These are phyloP conservation scores for Galerina marginata DNA, from an alignment of 768 basidiomycete species.

Conservation along the genomic window DNA sequence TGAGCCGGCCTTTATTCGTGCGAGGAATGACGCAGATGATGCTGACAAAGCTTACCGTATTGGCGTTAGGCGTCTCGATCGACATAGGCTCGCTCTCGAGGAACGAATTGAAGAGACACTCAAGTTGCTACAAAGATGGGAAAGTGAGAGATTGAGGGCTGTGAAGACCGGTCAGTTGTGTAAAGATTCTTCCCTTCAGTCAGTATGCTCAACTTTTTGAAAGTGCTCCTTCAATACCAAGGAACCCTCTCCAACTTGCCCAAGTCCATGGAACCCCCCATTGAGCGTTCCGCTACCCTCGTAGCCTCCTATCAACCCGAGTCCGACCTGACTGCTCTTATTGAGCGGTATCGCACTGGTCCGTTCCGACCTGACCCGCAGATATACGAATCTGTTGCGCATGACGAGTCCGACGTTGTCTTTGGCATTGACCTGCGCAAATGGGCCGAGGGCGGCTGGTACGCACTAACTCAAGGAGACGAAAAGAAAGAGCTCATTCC, in stretches of 20 bases:
- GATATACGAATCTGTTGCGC: slow-evolving; percentile 84
- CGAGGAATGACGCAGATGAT: slow-evolving; percentile 78
- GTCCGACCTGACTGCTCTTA: slow-evolving; percentile 82
- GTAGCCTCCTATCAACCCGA: slow-evolving; percentile 89
- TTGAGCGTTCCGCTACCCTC: slow-evolving; percentile 75
- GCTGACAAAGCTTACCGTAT: slow-evolving; percentile 83
- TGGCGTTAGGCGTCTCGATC: slow-evolving; percentile 81
- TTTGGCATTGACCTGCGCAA: slow-evolving; percentile 92
- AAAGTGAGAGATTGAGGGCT: slow-evolving; percentile 79
- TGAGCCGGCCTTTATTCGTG: slow-evolving; percentile 73
- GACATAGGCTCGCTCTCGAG: slow-evolving; percentile 85
- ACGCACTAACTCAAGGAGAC: slow-evolving; percentile 55
- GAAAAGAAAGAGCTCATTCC: slow-evolving; percentile 71
- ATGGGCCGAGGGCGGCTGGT: slow-evolving; percentile 89
- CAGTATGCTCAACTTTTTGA: background rate
- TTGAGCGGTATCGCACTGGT: slow-evolving; percentile 92
- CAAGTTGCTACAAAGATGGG: slow-evolving; percentile 84
- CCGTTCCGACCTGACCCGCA: slow-evolving; percentile 89
- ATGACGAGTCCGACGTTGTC: slow-evolving; percentile 83
- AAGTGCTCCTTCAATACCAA: slow-evolving; percentile 87
- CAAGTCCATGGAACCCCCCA: slow-evolving; percentile 63
- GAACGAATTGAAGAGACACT: slow-evolving; percentile 85
- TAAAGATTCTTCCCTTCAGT: background rate
- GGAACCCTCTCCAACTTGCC: slow-evolving; percentile 78
- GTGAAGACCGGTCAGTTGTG: slow-evolving; percentile 73